A percentile compares a stretch with the other conserved stretches of the same genome.
Conservation (phyloP, 2,329 filamentous ascomycete species). For the Ascochyta koolunga region DNA sequence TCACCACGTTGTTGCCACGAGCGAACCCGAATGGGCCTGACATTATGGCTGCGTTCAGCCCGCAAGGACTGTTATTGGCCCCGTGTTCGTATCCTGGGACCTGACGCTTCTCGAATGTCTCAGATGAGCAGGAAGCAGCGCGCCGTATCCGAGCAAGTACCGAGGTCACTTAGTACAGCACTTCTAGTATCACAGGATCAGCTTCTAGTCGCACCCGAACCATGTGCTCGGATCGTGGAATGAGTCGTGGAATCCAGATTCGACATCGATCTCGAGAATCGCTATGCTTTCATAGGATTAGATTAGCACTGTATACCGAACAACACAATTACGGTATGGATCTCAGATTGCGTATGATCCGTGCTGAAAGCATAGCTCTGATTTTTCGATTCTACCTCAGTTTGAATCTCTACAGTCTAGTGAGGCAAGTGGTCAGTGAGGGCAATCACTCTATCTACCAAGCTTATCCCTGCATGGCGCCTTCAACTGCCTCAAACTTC, state of each 20-base stretch:
- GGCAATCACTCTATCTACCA: not conserved
- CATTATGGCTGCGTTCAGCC: constrained; percentile 1
- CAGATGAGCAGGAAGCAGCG: constrained; percentile 11
- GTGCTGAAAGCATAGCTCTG: not conserved
- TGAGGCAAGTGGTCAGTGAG: not conserved
- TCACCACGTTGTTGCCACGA: constrained; percentile 18
- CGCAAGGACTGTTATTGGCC: constrained; percentile 7
- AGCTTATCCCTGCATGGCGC: not conserved
- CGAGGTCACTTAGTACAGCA: not conserved
- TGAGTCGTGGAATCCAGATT: not conserved
- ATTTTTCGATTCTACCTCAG: not conserved
- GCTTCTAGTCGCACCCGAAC: not conserved
- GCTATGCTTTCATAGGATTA: too few relatives aligned
- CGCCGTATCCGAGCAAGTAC: constrained; percentile 1
- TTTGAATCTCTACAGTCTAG: constrained; percentile 1
- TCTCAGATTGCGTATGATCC: not conserved
- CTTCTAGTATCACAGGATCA: not conserved
- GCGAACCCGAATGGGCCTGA: not conserved
- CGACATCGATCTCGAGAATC: not conserved
- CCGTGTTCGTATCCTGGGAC: not conserved
- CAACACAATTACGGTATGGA: not conserved
- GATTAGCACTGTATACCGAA: not conserved
- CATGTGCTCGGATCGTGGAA: not conserved
- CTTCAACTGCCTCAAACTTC: not conserved
- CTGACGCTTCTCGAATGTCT: constrained; percentile 13